Base-by-base conservation (phyloP, 345 rosid genomes). In the Camelina sativa region DNA sequence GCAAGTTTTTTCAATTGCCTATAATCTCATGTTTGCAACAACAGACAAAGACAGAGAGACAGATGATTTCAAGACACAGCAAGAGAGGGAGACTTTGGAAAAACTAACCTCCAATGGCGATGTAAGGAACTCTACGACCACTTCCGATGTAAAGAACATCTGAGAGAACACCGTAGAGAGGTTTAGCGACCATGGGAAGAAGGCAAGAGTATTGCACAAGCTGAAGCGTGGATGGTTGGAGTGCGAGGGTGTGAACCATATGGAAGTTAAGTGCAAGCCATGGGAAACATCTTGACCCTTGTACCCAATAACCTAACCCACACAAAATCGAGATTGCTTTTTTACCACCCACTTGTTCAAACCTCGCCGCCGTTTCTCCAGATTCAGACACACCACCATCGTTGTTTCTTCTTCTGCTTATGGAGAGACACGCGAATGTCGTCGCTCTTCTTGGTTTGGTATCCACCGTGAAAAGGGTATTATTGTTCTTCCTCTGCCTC, bases 181-280 rank as follows among this genome's bases (percentile, higher is more conserved):
- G 98, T 73, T 93, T 93, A 65, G 92, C 96, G 47, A 87, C 92
- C 96, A 89, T 91, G 11, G 98, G 98, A 56, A 93, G 86, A 76
- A 85, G 85, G 28, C 87, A 96, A 80, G 85, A 83, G 67, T 87
- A 74, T 83, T 89, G 97, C 54, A 93, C 88, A 43, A 93, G 90
- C 91, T 93, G 98, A 82, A 93, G 80, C 22, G 84, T 78, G 0
- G 94, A 86, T 3, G 98, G 97, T 51, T 85, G 82, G 77, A 91
- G 78, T 28, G 79, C 84, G 15, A 93, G 94, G 76, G 80, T 82
- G 30, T 87, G 38, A 53, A 89, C 94, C 97, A 93, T 86, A 71
- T 89, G 90, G 78, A 89, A 93, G 81, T 91, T 91, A 66, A 91
- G 87, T 38, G 96, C 90, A 79, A 93, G 77, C 98, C 97, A 93